These are phyloP conservation scores for Nicotiana otophora DNA, from an alignment of 257 asterid genomes.

Conservation along the genomic window DNA sequence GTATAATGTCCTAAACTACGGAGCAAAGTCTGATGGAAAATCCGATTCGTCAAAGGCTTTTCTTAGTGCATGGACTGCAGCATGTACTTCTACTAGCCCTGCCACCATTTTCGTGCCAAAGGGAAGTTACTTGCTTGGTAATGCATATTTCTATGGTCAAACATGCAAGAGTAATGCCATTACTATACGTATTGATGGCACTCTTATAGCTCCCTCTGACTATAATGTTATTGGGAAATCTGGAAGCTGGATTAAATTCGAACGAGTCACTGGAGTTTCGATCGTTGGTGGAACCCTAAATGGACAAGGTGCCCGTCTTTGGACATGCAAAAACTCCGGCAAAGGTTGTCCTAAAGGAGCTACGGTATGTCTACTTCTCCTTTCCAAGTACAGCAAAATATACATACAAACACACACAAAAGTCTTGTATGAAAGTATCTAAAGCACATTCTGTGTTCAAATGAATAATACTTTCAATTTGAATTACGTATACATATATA, in stretches of 20 bases:
- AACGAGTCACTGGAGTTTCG: conserved; percentile 34
- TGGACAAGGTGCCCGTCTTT: conserved; percentile 48
- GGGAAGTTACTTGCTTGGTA: conserved; percentile 35
- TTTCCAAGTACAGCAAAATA: neutral
- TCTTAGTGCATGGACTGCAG: conserved; percentile 44
- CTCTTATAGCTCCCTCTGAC: conserved; percentile 50
- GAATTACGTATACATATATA: no score
- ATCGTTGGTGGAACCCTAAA: conserved; percentile 51
- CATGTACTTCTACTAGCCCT: conserved; percentile 40
- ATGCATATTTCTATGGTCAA: conserved; percentile 31
- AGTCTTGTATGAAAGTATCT: neutral
- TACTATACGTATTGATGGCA: conserved; percentile 30
- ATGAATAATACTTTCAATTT: no score
- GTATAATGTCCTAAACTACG: conserved; percentile 29
- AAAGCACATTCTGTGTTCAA: neutral
- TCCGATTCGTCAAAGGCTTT: conserved; percentile 40
- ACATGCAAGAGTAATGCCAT: conserved; percentile 38
- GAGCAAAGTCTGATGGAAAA: conserved; percentile 45
- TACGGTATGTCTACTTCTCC: conserved; percentile 34
- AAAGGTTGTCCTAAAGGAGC: conserved; percentile 44
- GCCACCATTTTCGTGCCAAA: conserved; percentile 43
- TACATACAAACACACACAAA: no score
- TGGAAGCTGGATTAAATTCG: conserved; percentile 40
- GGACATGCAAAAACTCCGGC: conserved; percentile 54
- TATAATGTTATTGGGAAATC: conserved; percentile 28